A percentile compares a stretch with the other conserved stretches of the same genome.
Conservation (phyloP, 192 early-diverging fungal species). For the Chytriomyces hyalinus region DNA sequence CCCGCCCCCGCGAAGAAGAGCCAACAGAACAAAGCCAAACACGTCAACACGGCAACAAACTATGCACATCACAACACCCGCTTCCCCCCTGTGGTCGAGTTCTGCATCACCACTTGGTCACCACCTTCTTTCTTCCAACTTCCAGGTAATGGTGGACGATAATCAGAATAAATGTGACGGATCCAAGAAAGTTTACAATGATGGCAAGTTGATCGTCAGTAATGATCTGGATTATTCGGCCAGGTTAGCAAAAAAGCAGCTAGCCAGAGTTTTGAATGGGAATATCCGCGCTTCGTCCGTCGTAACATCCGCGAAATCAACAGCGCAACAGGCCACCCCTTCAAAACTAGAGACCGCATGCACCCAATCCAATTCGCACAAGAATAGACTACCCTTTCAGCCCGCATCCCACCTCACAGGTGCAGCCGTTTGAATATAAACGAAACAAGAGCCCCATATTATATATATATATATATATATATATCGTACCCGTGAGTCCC, state of each 20-base stretch:
- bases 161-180: constrained; percentile 29
- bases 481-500: constrained; percentile 20
- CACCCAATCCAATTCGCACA: too few species aligned
- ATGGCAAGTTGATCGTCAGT: constrained; percentile 33
- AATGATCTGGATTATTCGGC: constrained; percentile 14
- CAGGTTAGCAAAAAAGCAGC: background rate
- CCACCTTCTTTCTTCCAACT: constrained; percentile 27
- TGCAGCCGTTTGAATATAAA: too few species aligned
- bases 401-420: too few species aligned
- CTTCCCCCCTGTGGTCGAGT: background rate
- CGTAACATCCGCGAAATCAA: background rate
- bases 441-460: too few species aligned
- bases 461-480: background rate
- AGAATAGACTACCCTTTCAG: too few species aligned
- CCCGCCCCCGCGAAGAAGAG: background rate
- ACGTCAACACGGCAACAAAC: background rate
- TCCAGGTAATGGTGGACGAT: constrained; percentile 34
- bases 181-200: constrained; percentile 31
- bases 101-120: constrained; percentile 3
- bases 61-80: background rate
- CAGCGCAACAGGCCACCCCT: background rate
- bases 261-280: background rate
- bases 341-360: too few species aligned
- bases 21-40: background rate
- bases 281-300: background rate